A percentile compares a stretch with the other conserved stretches of the same genome.
These are phyloP conservation scores for Globisporangium lucens DNA, from an alignment of 352 stramenopile species.

Conservation along the genomic window DNA sequence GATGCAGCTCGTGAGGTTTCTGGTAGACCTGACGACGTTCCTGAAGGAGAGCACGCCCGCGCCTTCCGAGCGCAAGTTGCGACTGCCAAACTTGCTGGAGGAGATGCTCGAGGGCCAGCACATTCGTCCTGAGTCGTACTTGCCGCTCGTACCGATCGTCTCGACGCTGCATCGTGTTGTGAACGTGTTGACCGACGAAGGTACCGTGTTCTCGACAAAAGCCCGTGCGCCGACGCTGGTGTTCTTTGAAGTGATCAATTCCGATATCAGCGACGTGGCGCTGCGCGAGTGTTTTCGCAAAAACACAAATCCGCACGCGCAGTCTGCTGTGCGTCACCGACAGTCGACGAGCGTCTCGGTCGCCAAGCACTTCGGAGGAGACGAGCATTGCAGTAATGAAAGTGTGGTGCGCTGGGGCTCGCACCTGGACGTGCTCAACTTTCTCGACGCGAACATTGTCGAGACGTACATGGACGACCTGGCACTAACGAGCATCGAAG, in stretches of 20 bases:
- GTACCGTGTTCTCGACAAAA: conserved; percentile 73
- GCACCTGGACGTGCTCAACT: conserved; percentile 47
- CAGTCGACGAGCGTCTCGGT: not conserved
- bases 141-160: conserved; percentile 35
- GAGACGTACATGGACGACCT: conserved; percentile 46
- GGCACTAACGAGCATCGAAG: conserved; percentile 1
- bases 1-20: conserved; percentile 52
- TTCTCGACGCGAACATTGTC: conserved; percentile 47
- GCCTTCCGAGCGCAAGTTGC: conserved; percentile 44
- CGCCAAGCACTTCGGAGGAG: not conserved
- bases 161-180: conserved; percentile 36
- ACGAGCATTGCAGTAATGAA: not conserved
- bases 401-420: conserved; percentile 15
- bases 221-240: conserved; percentile 60
- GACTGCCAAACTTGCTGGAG: conserved; percentile 35
- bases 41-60: conserved; percentile 52
- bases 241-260: conserved; percentile 56
- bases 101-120: conserved; percentile 42
- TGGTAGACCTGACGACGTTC: conserved; percentile 62
- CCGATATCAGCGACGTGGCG: conserved; percentile 24
- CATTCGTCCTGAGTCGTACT: conserved; percentile 47
- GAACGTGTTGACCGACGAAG: conserved; percentile 53
- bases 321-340: not conserved
- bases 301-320: conserved; percentile 15
- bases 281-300: conserved; percentile 21